Base-by-base conservation (phyloP, 345 rosid genomes). In the Microcos paniculata region DNA sequence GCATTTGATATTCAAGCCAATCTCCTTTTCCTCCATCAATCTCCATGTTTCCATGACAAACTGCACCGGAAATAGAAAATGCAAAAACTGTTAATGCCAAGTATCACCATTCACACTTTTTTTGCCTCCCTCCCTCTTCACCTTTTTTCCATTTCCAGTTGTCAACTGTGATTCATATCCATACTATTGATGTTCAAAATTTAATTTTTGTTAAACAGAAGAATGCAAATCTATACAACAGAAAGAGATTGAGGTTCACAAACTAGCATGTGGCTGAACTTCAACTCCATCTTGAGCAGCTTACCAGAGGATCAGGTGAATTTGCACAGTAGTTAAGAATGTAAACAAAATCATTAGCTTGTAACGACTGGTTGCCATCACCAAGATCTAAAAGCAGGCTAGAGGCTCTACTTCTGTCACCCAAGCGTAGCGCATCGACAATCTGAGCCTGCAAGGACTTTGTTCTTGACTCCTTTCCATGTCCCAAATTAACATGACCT, bases 1-100 rank as follows among this genome's bases (percentile, higher is more conserved):
- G 72, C 87, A 87, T 57, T 26, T 81, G 79, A 79, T 66, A 68
- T 82, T 84, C 52, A 86, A 79, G 72, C 70, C 53, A 23, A 91
- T 83, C 72, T 86, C 82, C 64, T 81, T 92, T 73, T 89, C 90
- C 82, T 85, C 85, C 88, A 90, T 86, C 55, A 83, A 70, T 77
- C 78, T 84, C 90, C 92, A 92, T 55, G 92, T 92, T 84, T 92
- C 97, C 92, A 94, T 84, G 76, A 83, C 96, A 87, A 94, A 92
- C 98, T 94, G 87, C 76, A 77, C 66, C 72, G 28, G 57, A 76
- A 62, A 80, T 8, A 51, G 5, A 38, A 55, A 74, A 71, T 38
- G 14, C 8, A 58, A 24, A 59, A 73, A 48, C 61, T 42, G 18
- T 59, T 67, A 33, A 18, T 33, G 63, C 75, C 40, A 76, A 74